Evolutionary conservation across 768 basidiomycete genomes (phyloP).

Genomic region (Hericium erinaceus): DNA sequence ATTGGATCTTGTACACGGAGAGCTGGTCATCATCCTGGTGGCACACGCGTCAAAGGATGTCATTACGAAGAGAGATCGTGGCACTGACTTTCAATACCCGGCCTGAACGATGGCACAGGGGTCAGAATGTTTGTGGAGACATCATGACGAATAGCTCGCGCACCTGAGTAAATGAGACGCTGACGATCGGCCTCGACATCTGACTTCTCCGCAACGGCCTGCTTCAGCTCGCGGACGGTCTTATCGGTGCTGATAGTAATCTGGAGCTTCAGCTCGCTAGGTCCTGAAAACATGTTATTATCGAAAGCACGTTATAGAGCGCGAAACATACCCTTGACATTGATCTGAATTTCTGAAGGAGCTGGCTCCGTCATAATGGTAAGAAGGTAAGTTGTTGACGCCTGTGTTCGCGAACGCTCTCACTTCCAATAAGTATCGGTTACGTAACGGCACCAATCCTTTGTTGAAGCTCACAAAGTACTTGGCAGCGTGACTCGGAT

Average conservation of each 20-base stretch:
- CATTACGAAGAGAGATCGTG: not conserved
- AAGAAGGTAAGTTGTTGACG: not conserved
- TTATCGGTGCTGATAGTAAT: slow-evolving; percentile 75
- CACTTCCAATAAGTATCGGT: not conserved
- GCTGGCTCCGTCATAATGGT: slow-evolving; percentile 1
- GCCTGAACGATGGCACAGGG: slow-evolving; percentile 27
- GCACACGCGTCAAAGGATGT: slow-evolving; percentile 1
- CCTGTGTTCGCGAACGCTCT: not conserved
- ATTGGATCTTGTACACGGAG: slow-evolving; percentile 84
- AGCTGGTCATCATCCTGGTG: slow-evolving; percentile 73
- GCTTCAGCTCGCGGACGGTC: slow-evolving; percentile 86
- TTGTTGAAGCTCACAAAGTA: too few relatives aligned
- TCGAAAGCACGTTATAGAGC: not conserved
- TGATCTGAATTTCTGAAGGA: slow-evolving; percentile 48
- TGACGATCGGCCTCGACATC: slow-evolving; percentile 84
- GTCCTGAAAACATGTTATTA: slow-evolving; percentile 37
- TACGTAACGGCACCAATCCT: not conserved
- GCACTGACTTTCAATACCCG: slow-evolving; percentile 59
- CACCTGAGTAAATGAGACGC: slow-evolving; percentile 87
- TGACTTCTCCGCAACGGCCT: slow-evolving; percentile 75
- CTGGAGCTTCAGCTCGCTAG: slow-evolving; percentile 87
- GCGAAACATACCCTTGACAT: slow-evolving; percentile 49
- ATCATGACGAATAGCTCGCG: slow-evolving; percentile 14
- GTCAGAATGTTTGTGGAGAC: not conserved
- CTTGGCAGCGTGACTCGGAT: too few relatives aligned